These are phyloP conservation scores for Rosa rugosa DNA, from an alignment of 306 rosid genomes.

Conservation along the genomic window DNA sequence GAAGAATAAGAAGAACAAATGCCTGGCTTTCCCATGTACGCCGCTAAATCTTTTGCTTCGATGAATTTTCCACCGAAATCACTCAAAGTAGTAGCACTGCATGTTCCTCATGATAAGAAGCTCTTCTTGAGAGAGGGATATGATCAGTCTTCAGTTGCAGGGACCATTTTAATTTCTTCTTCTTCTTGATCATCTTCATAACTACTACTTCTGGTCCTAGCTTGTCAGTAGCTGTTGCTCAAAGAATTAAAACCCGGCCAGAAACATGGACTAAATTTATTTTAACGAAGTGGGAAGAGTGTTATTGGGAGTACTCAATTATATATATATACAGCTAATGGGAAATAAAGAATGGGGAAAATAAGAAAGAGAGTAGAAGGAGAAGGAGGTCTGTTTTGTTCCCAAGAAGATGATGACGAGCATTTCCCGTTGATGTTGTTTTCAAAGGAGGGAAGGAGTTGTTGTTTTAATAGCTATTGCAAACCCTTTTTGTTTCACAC, in stretches of 20 bases:
- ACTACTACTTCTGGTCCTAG: slow-evolving; percentile 13
- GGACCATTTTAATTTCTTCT: slow-evolving; percentile 16
- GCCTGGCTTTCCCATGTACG: slow-evolving; percentile 99
- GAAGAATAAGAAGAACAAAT: slow-evolving; percentile 43
- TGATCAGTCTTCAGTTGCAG: neutral
- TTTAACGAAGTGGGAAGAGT: neutral
- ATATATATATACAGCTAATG: neutral
- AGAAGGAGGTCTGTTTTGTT: slow-evolving; percentile 18
- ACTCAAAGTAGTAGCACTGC: slow-evolving; percentile 7
- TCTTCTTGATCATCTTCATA: slow-evolving; percentile 39
- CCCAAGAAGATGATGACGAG: slow-evolving; percentile 82
- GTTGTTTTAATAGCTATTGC: slow-evolving; percentile 17
- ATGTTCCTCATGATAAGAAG: slow-evolving; percentile 15
- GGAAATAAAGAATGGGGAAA: slow-evolving; percentile 14
- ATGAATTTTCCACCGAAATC: slow-evolving; percentile 48
- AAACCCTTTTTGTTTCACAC: too few species aligned
- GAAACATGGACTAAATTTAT: neutral
- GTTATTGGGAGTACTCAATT: neutral
- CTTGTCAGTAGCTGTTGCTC: neutral
- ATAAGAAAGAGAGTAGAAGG: slow-evolving; percentile 6
- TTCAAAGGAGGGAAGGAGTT: slow-evolving; percentile 29
- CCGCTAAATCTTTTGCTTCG: slow-evolving; percentile 37
- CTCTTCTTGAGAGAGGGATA: slow-evolving; percentile 15
- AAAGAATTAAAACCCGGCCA: slow-evolving; percentile 11
- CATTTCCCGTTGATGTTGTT: slow-evolving; percentile 67